Evolutionary conservation across 768 basidiomycete species (phyloP).

Genomic region (Strobilomyces confusus): DNA sequence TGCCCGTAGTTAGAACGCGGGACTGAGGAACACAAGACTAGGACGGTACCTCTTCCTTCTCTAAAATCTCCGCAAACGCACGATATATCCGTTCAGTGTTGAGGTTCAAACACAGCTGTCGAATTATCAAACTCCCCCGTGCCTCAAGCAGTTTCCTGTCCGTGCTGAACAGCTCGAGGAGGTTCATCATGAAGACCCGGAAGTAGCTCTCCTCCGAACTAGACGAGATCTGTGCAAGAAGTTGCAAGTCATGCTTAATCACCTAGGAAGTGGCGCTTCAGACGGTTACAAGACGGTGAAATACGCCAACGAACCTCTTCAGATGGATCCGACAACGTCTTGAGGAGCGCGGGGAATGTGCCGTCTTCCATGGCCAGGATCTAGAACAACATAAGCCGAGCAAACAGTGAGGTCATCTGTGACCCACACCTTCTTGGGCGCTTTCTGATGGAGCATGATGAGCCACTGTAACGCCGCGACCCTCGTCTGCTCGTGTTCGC

Average conservation of each 20-base stretch:
- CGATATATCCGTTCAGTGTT: conserved; percentile 95
- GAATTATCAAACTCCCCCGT: conserved; percentile 91
- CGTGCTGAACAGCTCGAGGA: conserved; percentile 92
- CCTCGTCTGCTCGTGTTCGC: conserved; percentile 94
- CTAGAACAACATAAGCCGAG: conserved; percentile 36
- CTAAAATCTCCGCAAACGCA: conserved; percentile 94
- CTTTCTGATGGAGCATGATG: conserved; percentile 97
- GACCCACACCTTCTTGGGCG: conserved; percentile 77
- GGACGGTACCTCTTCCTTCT: conserved; percentile 86
- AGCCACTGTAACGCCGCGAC: conserved; percentile 97
- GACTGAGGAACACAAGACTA: neutral
- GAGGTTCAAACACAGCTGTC: conserved; percentile 89
- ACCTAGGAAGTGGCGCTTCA: conserved; percentile 47
- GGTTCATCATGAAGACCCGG: conserved; percentile 91
- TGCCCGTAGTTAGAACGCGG: conserved; percentile 26
- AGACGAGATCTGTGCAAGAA: conserved; percentile 95
- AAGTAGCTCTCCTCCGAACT: conserved; percentile 95
- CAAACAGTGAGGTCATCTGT: neutral
- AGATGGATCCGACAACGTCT: conserved; percentile 93
- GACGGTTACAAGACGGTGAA: neutral
- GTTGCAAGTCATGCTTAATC: conserved; percentile 92
- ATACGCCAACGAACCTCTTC: conserved; percentile 62
- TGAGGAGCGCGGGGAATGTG: conserved; percentile 92
- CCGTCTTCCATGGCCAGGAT: conserved; percentile 95
- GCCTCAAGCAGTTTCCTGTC: conserved; percentile 87